Evolutionary conservation across 805 yeast species (phyloP).

Genomic region (Monosporozyma unispora): DNA sequence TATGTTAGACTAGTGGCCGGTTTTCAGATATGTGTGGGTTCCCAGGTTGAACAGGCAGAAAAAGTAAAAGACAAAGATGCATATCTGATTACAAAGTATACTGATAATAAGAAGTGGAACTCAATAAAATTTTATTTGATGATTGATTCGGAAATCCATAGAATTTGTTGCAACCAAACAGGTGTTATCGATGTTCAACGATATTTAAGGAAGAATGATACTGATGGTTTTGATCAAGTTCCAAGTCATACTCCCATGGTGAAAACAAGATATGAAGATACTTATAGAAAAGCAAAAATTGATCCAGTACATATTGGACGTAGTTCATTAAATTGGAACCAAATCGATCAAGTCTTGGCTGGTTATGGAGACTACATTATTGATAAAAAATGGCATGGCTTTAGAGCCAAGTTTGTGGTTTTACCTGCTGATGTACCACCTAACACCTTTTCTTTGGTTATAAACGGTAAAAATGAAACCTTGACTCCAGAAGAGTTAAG

Average conservation of each 20-base stretch:
- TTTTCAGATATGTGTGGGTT: constrained; percentile 80
- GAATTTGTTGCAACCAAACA: constrained; percentile 64
- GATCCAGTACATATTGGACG: constrained; percentile 48
- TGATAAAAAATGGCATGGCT: constrained; percentile 45
- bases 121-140: constrained; percentile 68
- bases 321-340: constrained; percentile 73
- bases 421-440: constrained; percentile 69
- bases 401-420: constrained; percentile 74
- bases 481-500: constrained; percentile 79
- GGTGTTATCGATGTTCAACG: constrained; percentile 74
- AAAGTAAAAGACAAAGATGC: constrained; percentile 28
- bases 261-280: constrained; percentile 69
- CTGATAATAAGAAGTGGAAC: constrained; percentile 35
- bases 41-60: constrained; percentile 58
- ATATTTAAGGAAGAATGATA: constrained; percentile 38
- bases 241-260: constrained; percentile 45
- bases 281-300: constrained; percentile 48
- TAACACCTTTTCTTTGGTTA: constrained; percentile 32
- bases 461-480: constrained; percentile 46
- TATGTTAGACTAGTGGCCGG: constrained; percentile 76
- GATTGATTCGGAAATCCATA: constrained; percentile 75
- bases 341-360: constrained; percentile 81
- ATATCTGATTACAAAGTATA: constrained; percentile 48
- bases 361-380: constrained; percentile 70
- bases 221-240: constrained; percentile 26